phyloP scores from a whole-genome alignment of 2,329 filamentous ascomycete genomes.

The Penicillium sp. region DNA sequence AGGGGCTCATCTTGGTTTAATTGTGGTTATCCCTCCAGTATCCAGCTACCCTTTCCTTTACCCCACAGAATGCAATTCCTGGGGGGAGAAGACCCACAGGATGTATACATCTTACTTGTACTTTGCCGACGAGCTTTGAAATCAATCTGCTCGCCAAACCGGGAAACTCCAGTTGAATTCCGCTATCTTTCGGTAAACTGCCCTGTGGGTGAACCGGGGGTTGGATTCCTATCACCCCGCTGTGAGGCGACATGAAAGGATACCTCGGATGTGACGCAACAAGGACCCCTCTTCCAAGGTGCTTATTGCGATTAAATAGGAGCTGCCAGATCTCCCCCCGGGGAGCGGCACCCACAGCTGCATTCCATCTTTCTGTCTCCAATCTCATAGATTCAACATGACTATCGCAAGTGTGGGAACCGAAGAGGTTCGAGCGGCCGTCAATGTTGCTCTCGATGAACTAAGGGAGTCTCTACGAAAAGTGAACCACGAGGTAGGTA shows the following conservation, averaged over 20 bases:
- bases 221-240: not conserved
- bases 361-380: not conserved
- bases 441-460: slow-evolving; percentile 21
- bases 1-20: slow-evolving; percentile 1
- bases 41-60: slow-evolving; percentile 1
- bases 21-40: not conserved
- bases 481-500: slow-evolving; percentile 24
- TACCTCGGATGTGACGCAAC: slow-evolving; percentile 11
- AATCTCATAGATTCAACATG: slow-evolving; percentile 12
- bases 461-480: slow-evolving; percentile 25
- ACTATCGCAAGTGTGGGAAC: slow-evolving; percentile 12
- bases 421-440: slow-evolving; percentile 25
- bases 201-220: not conserved
- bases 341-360: not conserved
- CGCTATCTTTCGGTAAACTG: slow-evolving; percentile 10
- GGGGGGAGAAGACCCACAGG: slow-evolving; percentile 19
- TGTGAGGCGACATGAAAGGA: not conserved
- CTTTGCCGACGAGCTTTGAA: slow-evolving; percentile 11
- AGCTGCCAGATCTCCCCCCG: not conserved
- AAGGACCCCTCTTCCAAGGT: not conserved
- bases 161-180: not conserved
- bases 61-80: slow-evolving; percentile 24
- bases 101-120: not conserved
- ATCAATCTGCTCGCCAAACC: slow-evolving; percentile 7
- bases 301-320: not conserved